Evolutionary conservation across 345 rosid species (phyloP).

Genomic region (Dimocarpus longan): DNA sequence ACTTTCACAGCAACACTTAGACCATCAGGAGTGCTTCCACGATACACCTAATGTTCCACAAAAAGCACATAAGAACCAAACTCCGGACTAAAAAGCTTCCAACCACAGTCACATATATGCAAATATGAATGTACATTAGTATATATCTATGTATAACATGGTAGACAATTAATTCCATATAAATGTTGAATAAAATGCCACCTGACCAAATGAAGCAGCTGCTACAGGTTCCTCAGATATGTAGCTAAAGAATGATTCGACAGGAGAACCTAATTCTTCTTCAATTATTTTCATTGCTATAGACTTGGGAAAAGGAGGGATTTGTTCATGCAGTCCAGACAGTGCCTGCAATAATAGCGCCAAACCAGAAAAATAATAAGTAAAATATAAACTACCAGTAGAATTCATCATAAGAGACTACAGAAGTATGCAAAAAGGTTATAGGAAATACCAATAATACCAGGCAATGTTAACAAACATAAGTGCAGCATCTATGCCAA

Average conservation of each 20-base stretch:
- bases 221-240: slow-evolving; percentile 88
- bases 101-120: not conserved
- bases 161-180: not conserved
- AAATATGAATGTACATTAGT: not conserved
- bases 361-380: slow-evolving; percentile 12
- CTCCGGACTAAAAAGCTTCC: not conserved
- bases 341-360: slow-evolving; percentile 65
- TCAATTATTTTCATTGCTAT: slow-evolving; percentile 76
- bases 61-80: slow-evolving; percentile 12
- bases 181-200: slow-evolving; percentile 27
- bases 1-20: slow-evolving; percentile 85
- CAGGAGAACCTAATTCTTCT: slow-evolving; percentile 88
- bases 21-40: slow-evolving; percentile 76
- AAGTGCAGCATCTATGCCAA: not conserved
- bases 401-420: not conserved
- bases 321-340: slow-evolving; percentile 85
- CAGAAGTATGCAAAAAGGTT: slow-evolving; percentile 3
- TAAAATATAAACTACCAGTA: not conserved
- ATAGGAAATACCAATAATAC: not conserved
- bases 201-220: slow-evolving; percentile 99
- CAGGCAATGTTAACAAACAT: not conserved
- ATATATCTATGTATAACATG: not conserved
- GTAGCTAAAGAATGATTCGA: slow-evolving; percentile 61
- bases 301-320: slow-evolving; percentile 81
- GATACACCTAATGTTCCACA: slow-evolving; percentile 62